These are phyloP conservation scores for Candida gigantensis DNA, from an alignment of 1,139 yeast genomes.

Conservation along the genomic window DNA sequence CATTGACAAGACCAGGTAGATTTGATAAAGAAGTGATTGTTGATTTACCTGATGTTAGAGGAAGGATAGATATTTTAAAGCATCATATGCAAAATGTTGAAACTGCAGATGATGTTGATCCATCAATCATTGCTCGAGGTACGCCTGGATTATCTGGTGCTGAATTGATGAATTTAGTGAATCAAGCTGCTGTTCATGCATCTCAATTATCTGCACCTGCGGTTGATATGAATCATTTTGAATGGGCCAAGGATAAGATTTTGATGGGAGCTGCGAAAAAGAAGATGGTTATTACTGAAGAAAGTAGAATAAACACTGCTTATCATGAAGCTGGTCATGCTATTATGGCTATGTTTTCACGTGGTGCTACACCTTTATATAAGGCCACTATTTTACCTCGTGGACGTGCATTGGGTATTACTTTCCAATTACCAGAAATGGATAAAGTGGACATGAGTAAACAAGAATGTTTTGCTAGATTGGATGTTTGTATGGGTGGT, in stretches of 20 bases:
- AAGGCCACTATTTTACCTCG: constrained; percentile 97
- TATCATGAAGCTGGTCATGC: constrained; percentile 99
- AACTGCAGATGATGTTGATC: constrained; percentile 80
- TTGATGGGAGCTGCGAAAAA: constrained; percentile 97
- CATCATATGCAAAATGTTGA: constrained; percentile 94
- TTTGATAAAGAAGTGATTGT: constrained; percentile 95
- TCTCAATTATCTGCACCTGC: constrained; percentile 89
- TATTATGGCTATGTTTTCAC: constrained; percentile 91
- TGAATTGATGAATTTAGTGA: constrained; percentile 89
- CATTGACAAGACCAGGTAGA: constrained; percentile 97
- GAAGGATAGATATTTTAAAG: constrained; percentile 87
- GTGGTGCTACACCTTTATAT: constrained; percentile 94
- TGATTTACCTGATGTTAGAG: constrained; percentile 96
- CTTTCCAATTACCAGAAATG: constrained; percentile 97
- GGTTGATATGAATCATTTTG: constrained; percentile 89
- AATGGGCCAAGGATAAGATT: constrained; percentile 99
- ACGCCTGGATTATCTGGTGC: constrained; percentile 99
- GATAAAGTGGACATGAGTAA: constrained; percentile 94
- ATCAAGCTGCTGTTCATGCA: constrained; percentile 97
- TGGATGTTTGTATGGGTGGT: constrained; percentile 99
- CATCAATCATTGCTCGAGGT: constrained; percentile 88
- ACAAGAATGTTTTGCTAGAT: constrained; percentile 83
- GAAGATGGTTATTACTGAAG: constrained; percentile 97
- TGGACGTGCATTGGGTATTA: constrained; percentile 94
- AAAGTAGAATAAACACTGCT: constrained; percentile 89